phyloP scores from a whole-genome alignment of 148 eudicot genomes.

The Rhododendron williamsianum region DNA sequence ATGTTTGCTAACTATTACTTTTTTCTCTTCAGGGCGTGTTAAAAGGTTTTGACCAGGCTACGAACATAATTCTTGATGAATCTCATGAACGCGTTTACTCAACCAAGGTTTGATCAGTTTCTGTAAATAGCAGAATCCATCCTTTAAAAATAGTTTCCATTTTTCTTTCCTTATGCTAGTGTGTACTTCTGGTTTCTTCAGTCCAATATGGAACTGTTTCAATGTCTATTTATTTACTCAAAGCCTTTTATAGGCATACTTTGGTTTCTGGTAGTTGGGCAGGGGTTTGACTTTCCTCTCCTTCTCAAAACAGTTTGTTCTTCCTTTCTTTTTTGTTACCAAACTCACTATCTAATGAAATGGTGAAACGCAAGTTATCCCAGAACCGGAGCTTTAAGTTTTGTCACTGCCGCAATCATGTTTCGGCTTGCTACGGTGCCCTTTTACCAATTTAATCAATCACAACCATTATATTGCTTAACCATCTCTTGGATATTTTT shows the following conservation, averaged over 20 bases:
- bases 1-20: slow-evolving; percentile 7
- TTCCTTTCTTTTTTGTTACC: neutral
- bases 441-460: neutral
- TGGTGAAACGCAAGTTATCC: neutral
- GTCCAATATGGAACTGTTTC: neutral
- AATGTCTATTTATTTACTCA: neutral
- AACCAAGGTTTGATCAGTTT: slow-evolving; percentile 52
- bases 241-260: neutral
- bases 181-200: neutral
- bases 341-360: neutral
- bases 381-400: neutral
- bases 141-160: neutral
- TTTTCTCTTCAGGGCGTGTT: slow-evolving; percentile 55
- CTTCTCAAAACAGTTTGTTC: neutral
- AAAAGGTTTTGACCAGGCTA: slow-evolving; percentile 94
- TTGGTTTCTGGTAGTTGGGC: neutral
- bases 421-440: neutral
- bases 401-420: neutral
- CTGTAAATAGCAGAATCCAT: slow-evolving; percentile 45
- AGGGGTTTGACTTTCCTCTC: neutral
- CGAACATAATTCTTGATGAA: slow-evolving; percentile 92
- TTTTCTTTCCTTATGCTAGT: neutral
- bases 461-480: neutral
- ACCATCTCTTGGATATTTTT: neutral
- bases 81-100: slow-evolving; percentile 96